These are phyloP conservation scores for Fusarium bactridioides DNA, from an alignment of 2,329 filamentous ascomycete species.

Conservation along the genomic window DNA sequence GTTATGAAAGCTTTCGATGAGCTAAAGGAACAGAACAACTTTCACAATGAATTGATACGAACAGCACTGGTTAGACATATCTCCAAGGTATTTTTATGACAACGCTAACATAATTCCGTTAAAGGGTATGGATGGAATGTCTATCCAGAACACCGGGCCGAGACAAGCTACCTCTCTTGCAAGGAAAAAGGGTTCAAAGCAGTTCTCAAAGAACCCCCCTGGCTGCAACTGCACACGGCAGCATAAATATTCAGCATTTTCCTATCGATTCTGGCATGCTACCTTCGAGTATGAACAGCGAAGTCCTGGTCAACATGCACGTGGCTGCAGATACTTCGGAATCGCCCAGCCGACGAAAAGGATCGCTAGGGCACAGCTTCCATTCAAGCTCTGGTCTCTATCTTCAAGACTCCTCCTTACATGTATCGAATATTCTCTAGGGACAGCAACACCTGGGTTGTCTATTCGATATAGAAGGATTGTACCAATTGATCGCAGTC, in stretches of 20 bases:
- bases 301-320: not conserved
- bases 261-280: not conserved
- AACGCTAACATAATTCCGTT: rapidly evolving
- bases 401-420: not conserved
- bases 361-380: not conserved
- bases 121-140: not conserved
- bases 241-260: rapidly evolving
- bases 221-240: rapidly evolving
- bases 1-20: rapidly evolving
- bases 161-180: rapidly evolving
- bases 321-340: not conserved
- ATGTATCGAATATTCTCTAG: not conserved
- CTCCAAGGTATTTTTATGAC: rapidly evolving
- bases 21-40: not conserved
- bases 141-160: rapidly evolving
- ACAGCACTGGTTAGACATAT: rapidly evolving
- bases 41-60: not conserved
- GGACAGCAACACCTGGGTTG: not conserved
- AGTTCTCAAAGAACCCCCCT: rapidly evolving
- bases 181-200: rapidly evolving
- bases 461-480: not conserved
- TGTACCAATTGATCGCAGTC: rapidly evolving
- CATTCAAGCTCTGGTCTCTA: not conserved
- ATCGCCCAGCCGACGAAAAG: not conserved
- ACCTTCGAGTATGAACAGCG: rapidly evolving